Conservation (phyloP, 768 basidiomycete genomes). For the Phylloporus rhodoxanthus region DNA sequence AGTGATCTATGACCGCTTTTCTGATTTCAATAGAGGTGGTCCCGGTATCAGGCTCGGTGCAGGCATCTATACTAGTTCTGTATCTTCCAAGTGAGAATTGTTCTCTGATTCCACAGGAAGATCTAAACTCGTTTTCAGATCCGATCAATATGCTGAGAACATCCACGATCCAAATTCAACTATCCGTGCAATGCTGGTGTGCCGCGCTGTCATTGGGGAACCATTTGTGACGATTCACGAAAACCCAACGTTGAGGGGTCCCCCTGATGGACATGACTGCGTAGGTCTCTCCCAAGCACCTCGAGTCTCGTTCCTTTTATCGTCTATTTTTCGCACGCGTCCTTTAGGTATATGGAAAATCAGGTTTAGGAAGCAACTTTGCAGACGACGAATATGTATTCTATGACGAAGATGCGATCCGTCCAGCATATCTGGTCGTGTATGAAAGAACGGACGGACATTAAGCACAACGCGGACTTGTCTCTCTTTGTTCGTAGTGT, state of each 20-base stretch:
- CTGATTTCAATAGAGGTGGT: constrained; percentile 1
- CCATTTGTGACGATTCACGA: constrained; percentile 4
- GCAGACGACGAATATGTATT: constrained; percentile 22
- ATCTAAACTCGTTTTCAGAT: constrained; percentile 14
- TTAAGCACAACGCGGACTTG: neutral
- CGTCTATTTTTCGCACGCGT: neutral
- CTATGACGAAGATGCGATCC: constrained; percentile 22
- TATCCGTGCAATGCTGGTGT: constrained; percentile 19
- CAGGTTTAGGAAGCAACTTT: constrained; percentile 11
- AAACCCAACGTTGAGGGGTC: constrained; percentile 6
- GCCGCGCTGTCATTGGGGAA: constrained; percentile 20
- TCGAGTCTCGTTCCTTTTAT: neutral
- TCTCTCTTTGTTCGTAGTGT: neutral
- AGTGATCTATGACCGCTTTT: neutral
- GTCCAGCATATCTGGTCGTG: constrained; percentile 21
- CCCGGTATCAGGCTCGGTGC: constrained; percentile 21
- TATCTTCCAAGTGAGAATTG: constrained; percentile 21
- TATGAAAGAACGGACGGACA: constrained; percentile 5
- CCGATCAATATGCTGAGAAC: constrained; percentile 14
- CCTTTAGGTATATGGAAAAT: constrained; percentile 11
- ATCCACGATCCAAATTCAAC: constrained; percentile 3
- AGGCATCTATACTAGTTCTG: constrained; percentile 20
- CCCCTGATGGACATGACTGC: constrained; percentile 18
- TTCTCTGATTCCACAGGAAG: neutral
- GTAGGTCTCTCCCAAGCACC: constrained; percentile 7